Base-by-base conservation (phyloP, 345 rosid species). In the Passiflora organensis region DNA sequence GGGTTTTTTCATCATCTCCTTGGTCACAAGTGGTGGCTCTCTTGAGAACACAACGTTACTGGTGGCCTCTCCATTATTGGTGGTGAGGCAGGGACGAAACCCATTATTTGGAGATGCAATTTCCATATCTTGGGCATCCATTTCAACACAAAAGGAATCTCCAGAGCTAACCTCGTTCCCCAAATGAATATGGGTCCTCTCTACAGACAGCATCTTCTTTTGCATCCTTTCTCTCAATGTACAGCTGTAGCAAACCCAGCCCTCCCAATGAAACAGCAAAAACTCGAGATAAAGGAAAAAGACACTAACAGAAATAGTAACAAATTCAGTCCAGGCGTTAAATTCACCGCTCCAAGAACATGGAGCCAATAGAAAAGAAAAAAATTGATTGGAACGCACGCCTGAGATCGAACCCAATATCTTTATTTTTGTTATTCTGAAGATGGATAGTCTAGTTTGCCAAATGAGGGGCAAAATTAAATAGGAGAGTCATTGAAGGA, bases 21-120 rank as follows among this genome's bases (percentile, higher is more conserved):
- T 68, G 67, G 61, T 61, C 32, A 66, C 71, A 62, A 71, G 77
- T 46, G 89, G 82, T 41, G 77, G 63, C 65, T 82, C 95, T 51
- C 84, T 80, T 6, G 89, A 77, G 69, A 82, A 86, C 12, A 82
- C 81, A 28, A 81, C 78, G 34, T 61, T 64, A 60, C 81, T 82
- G 25, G 76, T 83, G 65, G 83, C 82, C 0, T n/a, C n/a, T n/a
- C 82, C 80, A 39, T 53, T 66, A 39, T 79, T 78, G 1, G 72
- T 37, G 1, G 75, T 17, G 55, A 70, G 52, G 12, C 62, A 77
- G 34, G 67, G 58, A 43, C 34, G 3, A 2, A 68, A 51, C 37
- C 65, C 87, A 52, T 20, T 49, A 37, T 34, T 61, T 22, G 71
- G 59, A 60, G 61, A 63, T 28, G 63, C 76, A 69, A 57, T 61